A percentile compares a stretch with the other conserved stretches of the same genome.
These are phyloP conservation scores for Cryptosporidium muris DNA, from an alignment of 169 alveolate species.

Conservation along the genomic window DNA sequence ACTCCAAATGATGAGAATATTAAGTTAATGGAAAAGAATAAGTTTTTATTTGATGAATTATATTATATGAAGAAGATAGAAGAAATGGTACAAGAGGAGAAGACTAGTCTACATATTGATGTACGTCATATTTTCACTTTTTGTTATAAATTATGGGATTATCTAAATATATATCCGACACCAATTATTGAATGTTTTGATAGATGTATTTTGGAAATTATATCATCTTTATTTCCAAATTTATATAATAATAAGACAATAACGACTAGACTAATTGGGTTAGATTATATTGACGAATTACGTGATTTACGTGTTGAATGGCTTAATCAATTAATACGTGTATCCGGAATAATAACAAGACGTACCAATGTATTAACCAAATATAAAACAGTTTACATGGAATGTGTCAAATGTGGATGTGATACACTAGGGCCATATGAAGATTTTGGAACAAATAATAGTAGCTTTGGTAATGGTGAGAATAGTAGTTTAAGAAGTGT, in stretches of 20 bases:
- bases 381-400: conserved; percentile 87
- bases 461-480: conserved; percentile 74
- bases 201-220: conserved; percentile 76
- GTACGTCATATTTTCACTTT: conserved; percentile 79
- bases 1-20: conserved; percentile 67
- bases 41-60: conserved; percentile 44
- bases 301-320: conserved; percentile 92
- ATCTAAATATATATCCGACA: conserved; percentile 63
- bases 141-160: conserved; percentile 65
- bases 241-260: conserved; percentile 82
- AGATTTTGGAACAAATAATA: conserved; percentile 33
- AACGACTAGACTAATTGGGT: conserved; percentile 79
- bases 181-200: conserved; percentile 72
- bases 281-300: conserved; percentile 85
- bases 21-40: conserved; percentile 8
- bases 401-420: conserved; percentile 86
- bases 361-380: conserved; percentile 93
- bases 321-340: conserved; percentile 91
- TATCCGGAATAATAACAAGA: conserved; percentile 92
- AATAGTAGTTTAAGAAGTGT: conserved; percentile 83
- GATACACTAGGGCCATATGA: conserved; percentile 67
- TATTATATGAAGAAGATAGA: conserved; percentile 82
- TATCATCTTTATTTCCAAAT: conserved; percentile 84
- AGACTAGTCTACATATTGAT: conserved; percentile 80
- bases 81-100: conserved; percentile 85